Conservation (phyloP, 2,329 filamentous ascomycete species). For the Aureobasidium sp. region DNA sequence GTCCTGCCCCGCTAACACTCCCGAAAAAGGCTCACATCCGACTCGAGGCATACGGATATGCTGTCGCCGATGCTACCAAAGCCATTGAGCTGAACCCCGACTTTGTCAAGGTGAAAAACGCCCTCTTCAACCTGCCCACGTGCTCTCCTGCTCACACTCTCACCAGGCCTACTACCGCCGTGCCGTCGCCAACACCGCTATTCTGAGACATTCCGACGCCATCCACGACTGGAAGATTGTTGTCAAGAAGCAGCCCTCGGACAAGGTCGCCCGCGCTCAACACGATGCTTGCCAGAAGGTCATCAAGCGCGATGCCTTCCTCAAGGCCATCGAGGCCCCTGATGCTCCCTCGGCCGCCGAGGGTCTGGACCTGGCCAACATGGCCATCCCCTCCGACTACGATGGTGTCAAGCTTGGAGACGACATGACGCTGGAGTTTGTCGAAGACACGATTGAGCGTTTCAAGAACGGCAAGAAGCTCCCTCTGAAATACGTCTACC, state of each 20-base stretch:
- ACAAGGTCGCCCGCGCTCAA: conserved; percentile 86
- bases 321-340: conserved; percentile 86
- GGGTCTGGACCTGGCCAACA: conserved; percentile 78
- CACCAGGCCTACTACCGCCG: conserved; percentile 73
- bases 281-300: conserved; percentile 90
- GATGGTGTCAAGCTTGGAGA: conserved; percentile 71
- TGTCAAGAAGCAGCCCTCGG: conserved; percentile 73
- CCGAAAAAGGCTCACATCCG: conserved; percentile 73
- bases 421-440: conserved; percentile 92
- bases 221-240: conserved; percentile 88
- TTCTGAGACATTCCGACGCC: conserved; percentile 79
- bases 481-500: conserved; percentile 93
- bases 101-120: conserved; percentile 67
- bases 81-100: conserved; percentile 81
- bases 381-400: conserved; percentile 72
- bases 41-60: conserved; percentile 88
- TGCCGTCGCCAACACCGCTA: conserved; percentile 84
- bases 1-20: not conserved
- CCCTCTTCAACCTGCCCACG: not conserved
- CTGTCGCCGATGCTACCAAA: conserved; percentile 80
- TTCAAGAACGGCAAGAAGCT: conserved; percentile 96
- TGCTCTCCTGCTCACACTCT: not conserved
- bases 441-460: conserved; percentile 91
- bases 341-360: conserved; percentile 89
- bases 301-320: conserved; percentile 83